These are phyloP conservation scores for Colletotrichum sp. DNA, from an alignment of 2,329 filamentous ascomycete genomes.

Conservation along the genomic window DNA sequence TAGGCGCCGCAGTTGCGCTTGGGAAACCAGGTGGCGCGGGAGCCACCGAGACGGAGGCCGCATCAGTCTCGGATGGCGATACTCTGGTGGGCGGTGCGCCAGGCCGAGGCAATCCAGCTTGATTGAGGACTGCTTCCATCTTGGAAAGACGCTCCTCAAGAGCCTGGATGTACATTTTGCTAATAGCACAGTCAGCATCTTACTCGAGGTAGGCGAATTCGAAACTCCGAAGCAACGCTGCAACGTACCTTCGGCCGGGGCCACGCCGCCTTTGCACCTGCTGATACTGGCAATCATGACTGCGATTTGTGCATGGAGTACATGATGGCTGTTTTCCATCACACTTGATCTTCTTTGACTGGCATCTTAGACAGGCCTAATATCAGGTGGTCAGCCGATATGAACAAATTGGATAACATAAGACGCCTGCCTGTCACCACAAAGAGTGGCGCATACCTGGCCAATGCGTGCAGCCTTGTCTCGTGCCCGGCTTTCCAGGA, in stretches of 20 bases:
- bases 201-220: no score
- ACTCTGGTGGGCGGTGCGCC: constrained; percentile 5
- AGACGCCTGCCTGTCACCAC: background rate
- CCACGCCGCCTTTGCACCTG: constrained; percentile 17
- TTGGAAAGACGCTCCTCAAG: constrained; percentile 19
- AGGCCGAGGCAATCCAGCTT: constrained; percentile 5
- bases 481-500: background rate
- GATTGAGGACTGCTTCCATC: constrained; percentile 17
- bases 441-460: background rate
- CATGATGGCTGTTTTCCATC: constrained; percentile 14
- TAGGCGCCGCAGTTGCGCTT: background rate
- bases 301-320: constrained; percentile 2
- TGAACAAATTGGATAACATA: background rate
- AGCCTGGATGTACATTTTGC: constrained; percentile 18
- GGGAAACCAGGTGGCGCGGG: background rate
- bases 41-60: constrained; percentile 3
- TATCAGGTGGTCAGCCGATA: background rate
- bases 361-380: constrained; percentile 19
- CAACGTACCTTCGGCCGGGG: constrained; percentile 12
- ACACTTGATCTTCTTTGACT: constrained; percentile 21
- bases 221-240: no score
- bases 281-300: constrained; percentile 15
- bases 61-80: constrained; percentile 13
- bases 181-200: background rate
- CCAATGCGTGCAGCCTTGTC: constrained; percentile 3